Evolutionary conservation across 345 rosid species (phyloP).

Genomic region (Hirschfeldia incana): DNA sequence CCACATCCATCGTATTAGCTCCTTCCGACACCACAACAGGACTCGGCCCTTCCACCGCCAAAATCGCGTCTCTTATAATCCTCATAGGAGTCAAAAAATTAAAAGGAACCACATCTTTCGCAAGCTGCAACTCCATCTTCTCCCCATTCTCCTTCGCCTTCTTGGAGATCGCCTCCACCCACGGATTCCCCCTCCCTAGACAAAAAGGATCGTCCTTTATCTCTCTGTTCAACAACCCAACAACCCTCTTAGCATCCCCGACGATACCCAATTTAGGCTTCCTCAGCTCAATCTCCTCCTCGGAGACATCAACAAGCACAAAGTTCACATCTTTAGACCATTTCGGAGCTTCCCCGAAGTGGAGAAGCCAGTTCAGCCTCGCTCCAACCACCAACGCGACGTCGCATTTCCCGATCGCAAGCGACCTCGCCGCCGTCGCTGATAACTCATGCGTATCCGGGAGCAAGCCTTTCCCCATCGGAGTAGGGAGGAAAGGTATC

Average conservation of each 20-base stretch:
- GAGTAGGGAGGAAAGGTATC: slow-evolving; percentile 91
- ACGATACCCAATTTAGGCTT: slow-evolving; percentile 72
- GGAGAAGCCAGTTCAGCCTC: slow-evolving; percentile 93
- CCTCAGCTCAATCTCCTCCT: slow-evolving; percentile 81
- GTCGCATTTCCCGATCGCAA: slow-evolving; percentile 92
- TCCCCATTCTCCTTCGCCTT: slow-evolving; percentile 69
- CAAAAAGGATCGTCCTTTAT: slow-evolving; percentile 91
- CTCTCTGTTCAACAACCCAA: slow-evolving; percentile 74
- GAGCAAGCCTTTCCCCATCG: slow-evolving; percentile 98
- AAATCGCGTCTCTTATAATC: slow-evolving; percentile 86
- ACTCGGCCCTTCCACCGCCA: slow-evolving; percentile 69
- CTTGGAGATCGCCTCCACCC: slow-evolving; percentile 77
- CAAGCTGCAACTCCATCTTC: slow-evolving; percentile 83
- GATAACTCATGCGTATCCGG: slow-evolving; percentile 86
- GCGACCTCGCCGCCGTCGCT: slow-evolving; percentile 90
- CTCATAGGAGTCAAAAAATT: slow-evolving; percentile 93
- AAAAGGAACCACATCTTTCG: slow-evolving; percentile 87
- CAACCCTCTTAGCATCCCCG: slow-evolving; percentile 76
- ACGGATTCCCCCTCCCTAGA: slow-evolving; percentile 72
- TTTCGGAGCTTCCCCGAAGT: slow-evolving; percentile 91
- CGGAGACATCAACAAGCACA: slow-evolving; percentile 67
- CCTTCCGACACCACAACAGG: slow-evolving; percentile 93
- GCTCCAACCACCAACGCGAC: slow-evolving; percentile 92
- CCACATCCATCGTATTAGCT: slow-evolving; percentile 97
- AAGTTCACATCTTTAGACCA: slow-evolving; percentile 92